Base-by-base conservation (phyloP, 306 rosid species). In the Cucurbita moschata region DNA sequence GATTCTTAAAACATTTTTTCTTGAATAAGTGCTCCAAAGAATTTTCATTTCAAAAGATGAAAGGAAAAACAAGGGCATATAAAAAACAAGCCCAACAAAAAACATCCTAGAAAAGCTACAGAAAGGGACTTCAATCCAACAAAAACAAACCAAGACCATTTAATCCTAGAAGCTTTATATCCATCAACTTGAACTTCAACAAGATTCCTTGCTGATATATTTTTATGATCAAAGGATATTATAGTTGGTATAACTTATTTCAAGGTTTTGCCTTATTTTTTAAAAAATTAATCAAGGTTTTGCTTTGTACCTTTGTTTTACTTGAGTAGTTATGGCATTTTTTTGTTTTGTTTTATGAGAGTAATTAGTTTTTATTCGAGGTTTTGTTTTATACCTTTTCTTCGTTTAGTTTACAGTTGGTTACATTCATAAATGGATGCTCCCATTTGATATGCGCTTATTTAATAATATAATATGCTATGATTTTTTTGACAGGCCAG, bases 401-500 rank as follows among this genome's bases (percentile, higher is more conserved):
- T 54, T 52, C 2, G 61, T 46, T 55, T 37, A 37, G 75, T 51
- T 69, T 18, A 19, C 13, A 6, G 12, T 23, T 68, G 19, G 37
- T 21, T 67, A 14, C 9, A 13, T 14, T 46, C 44, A 47, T 30
- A 47, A 18, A 6, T 68, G 23, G 56, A 47, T 68, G 35, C 57
- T 46, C 39, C 73, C 0, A 3, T 47, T 47, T 47, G 57, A 68
- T 68, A 47, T 21, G 56, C 2, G 40, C 10, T 21, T 21, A 68
- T 46, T 68, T 68, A 15, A 46, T 21, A 13, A 18, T 19, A 68
- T 19, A 19, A 62, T 77, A 8, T 40, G 38, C 43, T 44, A 15
- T 64, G 53, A n/a, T 77, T 78, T 77, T 78, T 77, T 72, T 51
- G 43, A 76, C 82, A 93, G 97, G 92, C 99, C 60, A 84, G 94